These are phyloP conservation scores for Tricholoma hemisulphureum DNA, from an alignment of 768 basidiomycete species.

Conservation along the genomic window DNA sequence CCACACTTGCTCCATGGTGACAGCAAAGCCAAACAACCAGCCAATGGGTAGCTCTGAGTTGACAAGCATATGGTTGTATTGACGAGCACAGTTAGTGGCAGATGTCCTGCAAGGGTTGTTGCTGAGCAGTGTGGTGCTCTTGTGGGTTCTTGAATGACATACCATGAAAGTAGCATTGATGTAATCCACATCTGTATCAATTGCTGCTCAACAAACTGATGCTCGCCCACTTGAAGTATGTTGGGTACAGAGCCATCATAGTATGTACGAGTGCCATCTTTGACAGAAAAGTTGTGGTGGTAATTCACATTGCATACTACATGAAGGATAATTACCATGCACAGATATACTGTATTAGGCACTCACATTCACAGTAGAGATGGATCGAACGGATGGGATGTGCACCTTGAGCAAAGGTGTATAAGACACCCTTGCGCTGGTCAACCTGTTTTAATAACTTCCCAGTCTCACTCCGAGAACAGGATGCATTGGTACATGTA, in stretches of 20 bases:
- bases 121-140: not conserved
- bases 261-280: not conserved
- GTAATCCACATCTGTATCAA: not conserved
- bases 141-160: not conserved
- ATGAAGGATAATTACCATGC: not conserved
- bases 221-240: not conserved
- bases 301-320: not conserved
- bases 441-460: not conserved
- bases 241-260: not conserved
- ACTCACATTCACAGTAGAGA: not conserved
- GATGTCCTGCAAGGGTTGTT: not conserved
- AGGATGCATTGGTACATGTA: not conserved
- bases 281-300: not conserved
- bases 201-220: not conserved
- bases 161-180: not conserved
- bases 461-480: not conserved
- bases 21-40: not conserved
- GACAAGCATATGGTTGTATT: not conserved
- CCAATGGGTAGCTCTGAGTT: not conserved
- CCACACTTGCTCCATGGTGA: slow-evolving; percentile 23
- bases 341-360: not conserved
- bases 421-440: not conserved
- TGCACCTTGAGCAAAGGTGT: not conserved
- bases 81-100: not conserved
- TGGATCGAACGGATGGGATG: not conserved